Conservation (phyloP, 768 basidiomycete genomes). For the Pisolithus orientalis region DNA sequence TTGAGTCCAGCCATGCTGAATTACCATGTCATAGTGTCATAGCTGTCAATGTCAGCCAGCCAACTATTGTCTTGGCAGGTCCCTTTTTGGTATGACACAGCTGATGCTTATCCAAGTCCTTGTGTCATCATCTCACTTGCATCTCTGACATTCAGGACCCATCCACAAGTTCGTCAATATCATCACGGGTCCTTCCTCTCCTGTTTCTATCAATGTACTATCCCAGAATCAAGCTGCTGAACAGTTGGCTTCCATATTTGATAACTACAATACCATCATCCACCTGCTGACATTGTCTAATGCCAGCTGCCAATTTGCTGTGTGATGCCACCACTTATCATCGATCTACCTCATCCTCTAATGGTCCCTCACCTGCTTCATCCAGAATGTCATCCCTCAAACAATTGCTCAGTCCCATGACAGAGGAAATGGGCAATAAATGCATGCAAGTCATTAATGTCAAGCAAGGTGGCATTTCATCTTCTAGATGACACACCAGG, state of each 20-base stretch:
- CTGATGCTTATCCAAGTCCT: no score
- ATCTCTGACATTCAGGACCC: no score
- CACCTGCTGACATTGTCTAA: constrained; percentile 57
- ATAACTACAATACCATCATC: constrained; percentile 20
- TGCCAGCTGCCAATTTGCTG: constrained; percentile 45
- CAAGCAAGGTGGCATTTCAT: constrained; percentile 49
- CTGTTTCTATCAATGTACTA: constrained; percentile 75
- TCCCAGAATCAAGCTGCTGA: constrained; percentile 36
- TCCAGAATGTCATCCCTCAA: constrained; percentile 32
- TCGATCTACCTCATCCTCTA: constrained; percentile 60
- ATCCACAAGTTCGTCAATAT: no score
- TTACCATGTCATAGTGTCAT: no score
- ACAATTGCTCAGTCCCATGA: constrained; percentile 63
- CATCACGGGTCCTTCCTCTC: constrained; percentile 74
- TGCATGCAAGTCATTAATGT: constrained; percentile 52
- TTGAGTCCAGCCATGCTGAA: no score
- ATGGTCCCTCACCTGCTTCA: constrained; percentile 59
- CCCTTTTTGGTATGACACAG: no score
- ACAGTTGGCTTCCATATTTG: constrained; percentile 19
- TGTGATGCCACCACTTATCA: constrained; percentile 43
- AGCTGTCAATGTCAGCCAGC: no score
- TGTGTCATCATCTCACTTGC: no score
- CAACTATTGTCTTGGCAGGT: no score
- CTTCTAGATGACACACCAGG: constrained; percentile 41
- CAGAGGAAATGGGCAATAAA: constrained; percentile 57